A percentile compares a stretch with the other conserved stretches of the same genome.
These are phyloP conservation scores for Clonostachys byssicola DNA, from an alignment of 2,329 filamentous ascomycete species.

Conservation along the genomic window DNA sequence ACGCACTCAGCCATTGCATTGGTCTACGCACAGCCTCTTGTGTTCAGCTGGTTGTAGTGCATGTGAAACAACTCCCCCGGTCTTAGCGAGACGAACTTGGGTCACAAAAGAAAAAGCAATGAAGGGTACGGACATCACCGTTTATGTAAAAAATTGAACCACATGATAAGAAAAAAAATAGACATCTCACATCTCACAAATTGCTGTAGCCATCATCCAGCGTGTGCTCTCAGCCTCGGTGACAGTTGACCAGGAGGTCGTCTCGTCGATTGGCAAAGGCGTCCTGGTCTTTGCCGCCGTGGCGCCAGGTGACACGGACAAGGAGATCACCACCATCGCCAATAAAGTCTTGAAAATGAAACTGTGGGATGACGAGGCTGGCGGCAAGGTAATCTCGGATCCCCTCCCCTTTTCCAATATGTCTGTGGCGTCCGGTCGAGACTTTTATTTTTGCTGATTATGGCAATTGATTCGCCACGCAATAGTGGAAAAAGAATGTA, in stretches of 20 bases:
- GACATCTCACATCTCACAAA: too few relatives aligned
- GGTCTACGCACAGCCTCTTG: not conserved
- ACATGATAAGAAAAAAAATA: constrained; percentile 4
- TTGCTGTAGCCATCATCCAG: constrained; percentile 74
- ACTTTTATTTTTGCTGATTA: constrained; percentile 9
- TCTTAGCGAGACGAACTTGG: not conserved
- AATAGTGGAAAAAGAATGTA: constrained; percentile 85
- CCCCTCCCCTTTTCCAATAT: not conserved
- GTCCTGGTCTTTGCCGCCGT: constrained; percentile 89
- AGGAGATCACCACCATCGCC: constrained; percentile 80
- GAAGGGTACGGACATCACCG: constrained; percentile 1
- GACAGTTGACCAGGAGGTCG: constrained; percentile 83
- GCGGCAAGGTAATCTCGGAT: constrained; percentile 49
- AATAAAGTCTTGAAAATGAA: constrained; percentile 85
- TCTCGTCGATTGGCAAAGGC: constrained; percentile 88
- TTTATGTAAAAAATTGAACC: not conserved
- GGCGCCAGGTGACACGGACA: constrained; percentile 83
- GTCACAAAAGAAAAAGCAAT: not conserved
- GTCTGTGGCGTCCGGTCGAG: not conserved
- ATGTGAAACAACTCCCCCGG: not conserved
- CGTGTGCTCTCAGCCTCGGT: constrained; percentile 93
- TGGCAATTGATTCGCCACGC: not conserved
- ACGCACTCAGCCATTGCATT: too few relatives aligned
- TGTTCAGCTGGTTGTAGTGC: not conserved
- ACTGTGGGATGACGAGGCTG: constrained; percentile 82